A percentile compares a stretch with the other conserved stretches of the same genome.
phyloP scores from a whole-genome alignment of 345 rosid species.

The Gossypium stocksii region DNA sequence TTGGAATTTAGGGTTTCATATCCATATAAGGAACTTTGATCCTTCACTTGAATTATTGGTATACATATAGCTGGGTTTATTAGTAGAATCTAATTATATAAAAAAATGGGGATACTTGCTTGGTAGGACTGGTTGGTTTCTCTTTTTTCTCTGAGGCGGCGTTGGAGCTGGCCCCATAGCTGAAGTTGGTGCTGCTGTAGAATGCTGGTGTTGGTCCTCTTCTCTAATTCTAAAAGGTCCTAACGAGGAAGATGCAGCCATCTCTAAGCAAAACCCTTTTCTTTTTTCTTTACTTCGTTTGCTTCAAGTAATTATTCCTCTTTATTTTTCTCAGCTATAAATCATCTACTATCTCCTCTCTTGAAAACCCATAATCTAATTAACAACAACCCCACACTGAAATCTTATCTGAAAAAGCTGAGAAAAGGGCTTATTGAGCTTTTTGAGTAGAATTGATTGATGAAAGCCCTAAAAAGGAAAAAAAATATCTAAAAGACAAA shows the following conservation, averaged over 20 bases:
- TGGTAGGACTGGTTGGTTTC: slow-evolving; percentile 82
- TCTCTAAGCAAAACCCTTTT: slow-evolving; percentile 11
- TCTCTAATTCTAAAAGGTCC: slow-evolving; percentile 57
- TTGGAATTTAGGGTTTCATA: neutral
- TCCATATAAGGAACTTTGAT: neutral
- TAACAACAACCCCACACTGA: slow-evolving; percentile 27
- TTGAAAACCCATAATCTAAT: slow-evolving; percentile 15
- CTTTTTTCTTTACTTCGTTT: neutral
- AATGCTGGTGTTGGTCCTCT: slow-evolving; percentile 53
- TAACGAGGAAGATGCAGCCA: slow-evolving; percentile 66
- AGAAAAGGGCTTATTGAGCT: neutral
- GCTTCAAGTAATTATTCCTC: neutral
- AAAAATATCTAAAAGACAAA: neutral
- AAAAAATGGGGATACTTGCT: slow-evolving; percentile 49
- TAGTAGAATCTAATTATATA: neutral
- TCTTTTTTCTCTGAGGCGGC: slow-evolving; percentile 57
- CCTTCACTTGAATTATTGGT: neutral
- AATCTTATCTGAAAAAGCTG: slow-evolving; percentile 19
- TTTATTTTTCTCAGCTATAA: slow-evolving; percentile 1
- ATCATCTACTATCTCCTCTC: neutral
- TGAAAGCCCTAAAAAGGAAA: neutral
- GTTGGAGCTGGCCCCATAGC: slow-evolving; percentile 32
- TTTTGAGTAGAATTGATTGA: slow-evolving; percentile 1
- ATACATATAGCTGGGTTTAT: neutral
- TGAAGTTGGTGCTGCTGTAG: slow-evolving; percentile 44